Percentiles rank a stretch among this genome's conserved stretches.
phyloP scores from a whole-genome alignment of 768 basidiomycete genomes.

The Russula virescens region DNA sequence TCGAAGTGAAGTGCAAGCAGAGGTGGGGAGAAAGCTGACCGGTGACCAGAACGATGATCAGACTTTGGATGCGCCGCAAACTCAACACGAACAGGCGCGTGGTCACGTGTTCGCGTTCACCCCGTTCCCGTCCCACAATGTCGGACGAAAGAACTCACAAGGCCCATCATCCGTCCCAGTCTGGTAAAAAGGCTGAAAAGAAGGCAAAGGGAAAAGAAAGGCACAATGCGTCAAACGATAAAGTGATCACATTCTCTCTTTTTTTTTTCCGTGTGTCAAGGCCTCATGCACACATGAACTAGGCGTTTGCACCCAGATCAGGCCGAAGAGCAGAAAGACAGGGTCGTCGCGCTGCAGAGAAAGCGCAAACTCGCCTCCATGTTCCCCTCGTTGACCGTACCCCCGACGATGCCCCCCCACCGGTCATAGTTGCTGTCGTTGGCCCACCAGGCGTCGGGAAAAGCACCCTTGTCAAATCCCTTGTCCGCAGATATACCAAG shows the following conservation, averaged over 20 bases:
- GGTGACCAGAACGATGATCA: no score
- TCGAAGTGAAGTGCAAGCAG: background rate
- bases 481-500: conserved; percentile 89
- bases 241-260: conserved; percentile 44
- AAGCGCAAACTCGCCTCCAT: conserved; percentile 90
- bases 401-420: conserved; percentile 86
- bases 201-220: conserved; percentile 67
- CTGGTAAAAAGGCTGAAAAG: conserved; percentile 70
- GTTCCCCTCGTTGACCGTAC: conserved; percentile 95
- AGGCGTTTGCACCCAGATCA: conserved; percentile 93
- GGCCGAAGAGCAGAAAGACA: conserved; percentile 85
- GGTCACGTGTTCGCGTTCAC: conserved; percentile 18
- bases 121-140: conserved; percentile 13
- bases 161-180: conserved; percentile 68
- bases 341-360: conserved; percentile 85
- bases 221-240: conserved; percentile 82
- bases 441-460: conserved; percentile 98
- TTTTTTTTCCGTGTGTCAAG: background rate
- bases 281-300: background rate
- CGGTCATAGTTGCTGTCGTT: conserved; percentile 90
- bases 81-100: conserved; percentile 17
- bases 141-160: conserved; percentile 71
- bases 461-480: conserved; percentile 85
- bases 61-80: background rate
- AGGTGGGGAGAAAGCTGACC: no score